Evolutionary conservation across 306 rosid species (phyloP).

Genomic region (Sicyos edulis): DNA sequence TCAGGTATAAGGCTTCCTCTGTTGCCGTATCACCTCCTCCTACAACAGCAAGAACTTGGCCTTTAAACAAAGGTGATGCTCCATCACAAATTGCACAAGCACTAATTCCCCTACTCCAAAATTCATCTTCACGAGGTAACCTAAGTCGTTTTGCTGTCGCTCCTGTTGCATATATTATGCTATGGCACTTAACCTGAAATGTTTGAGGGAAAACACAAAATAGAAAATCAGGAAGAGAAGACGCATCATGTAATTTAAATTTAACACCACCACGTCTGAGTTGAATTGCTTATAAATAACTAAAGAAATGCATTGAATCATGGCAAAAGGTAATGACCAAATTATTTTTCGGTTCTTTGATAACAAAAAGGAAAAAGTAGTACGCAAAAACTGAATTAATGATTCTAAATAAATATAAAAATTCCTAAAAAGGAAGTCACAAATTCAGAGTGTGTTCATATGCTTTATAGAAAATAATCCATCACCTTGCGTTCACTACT

Average conservation of each 20-base stretch:
- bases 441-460: neutral
- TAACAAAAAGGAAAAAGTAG: neutral
- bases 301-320: neutral
- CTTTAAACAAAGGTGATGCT: conserved; percentile 89
- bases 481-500: conserved; percentile 97
- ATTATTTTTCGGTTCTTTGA: neutral
- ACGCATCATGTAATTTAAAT: neutral
- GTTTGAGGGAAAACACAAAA: conserved; percentile 17
- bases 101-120: conserved; percentile 98
- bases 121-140: conserved; percentile 89
- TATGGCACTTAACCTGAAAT: conserved; percentile 72
- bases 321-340: neutral
- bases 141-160: conserved; percentile 82
- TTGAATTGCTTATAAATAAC: neutral
- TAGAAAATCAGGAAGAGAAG: conserved; percentile 20
- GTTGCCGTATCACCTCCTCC: conserved; percentile 99
- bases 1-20: conserved; percentile 83
- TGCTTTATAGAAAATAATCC: conserved; percentile 21
- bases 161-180: conserved; percentile 78
- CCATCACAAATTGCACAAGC: conserved; percentile 99
- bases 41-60: conserved; percentile 86
- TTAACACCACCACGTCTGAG: neutral
- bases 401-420: neutral
- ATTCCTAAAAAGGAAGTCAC: neutral
- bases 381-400: neutral